Conservation (phyloP, 257 asterid species). For the Nicotiana undulata region DNA sequence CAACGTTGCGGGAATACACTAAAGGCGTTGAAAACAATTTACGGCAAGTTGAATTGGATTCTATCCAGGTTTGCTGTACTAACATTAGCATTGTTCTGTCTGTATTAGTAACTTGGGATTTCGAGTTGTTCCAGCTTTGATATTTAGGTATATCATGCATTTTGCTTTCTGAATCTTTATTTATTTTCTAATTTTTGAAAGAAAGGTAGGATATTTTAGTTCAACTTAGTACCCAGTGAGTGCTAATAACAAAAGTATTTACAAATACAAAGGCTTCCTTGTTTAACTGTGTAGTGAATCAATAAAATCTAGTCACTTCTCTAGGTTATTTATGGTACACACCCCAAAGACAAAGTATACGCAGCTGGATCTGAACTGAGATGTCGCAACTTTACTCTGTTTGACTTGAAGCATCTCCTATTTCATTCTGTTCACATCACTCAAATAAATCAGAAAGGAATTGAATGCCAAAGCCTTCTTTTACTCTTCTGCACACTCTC, state of each 20-base stretch:
- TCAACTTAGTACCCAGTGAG: not conserved
- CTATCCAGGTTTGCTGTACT: constrained; percentile 63
- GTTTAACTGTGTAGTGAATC: not conserved
- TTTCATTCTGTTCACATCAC: too few relatives aligned
- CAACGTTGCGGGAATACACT: constrained; percentile 76
- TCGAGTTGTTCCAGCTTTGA: not conserved
- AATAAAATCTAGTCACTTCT: not conserved
- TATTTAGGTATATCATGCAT: not conserved
- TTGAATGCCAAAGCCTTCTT: too few relatives aligned
- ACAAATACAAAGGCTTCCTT: not conserved
- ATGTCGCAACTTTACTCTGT: too few relatives aligned
- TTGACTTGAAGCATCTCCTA: too few relatives aligned
- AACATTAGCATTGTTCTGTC: not conserved
- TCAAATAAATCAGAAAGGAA: too few relatives aligned
- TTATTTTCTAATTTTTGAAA: not conserved
- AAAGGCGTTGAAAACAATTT: constrained; percentile 91
- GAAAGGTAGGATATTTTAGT: not conserved
- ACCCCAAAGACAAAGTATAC: too few relatives aligned
- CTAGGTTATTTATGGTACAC: too few relatives aligned
- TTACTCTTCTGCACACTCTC: too few relatives aligned
- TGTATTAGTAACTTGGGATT: not conserved
- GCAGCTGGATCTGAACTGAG: too few relatives aligned
- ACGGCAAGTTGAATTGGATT: constrained; percentile 79
- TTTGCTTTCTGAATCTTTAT: not conserved
- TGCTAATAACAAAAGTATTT: not conserved